These are phyloP conservation scores for Haplosporangium gracile DNA, from an alignment of 192 early-diverging fungal species.

Conservation along the genomic window DNA sequence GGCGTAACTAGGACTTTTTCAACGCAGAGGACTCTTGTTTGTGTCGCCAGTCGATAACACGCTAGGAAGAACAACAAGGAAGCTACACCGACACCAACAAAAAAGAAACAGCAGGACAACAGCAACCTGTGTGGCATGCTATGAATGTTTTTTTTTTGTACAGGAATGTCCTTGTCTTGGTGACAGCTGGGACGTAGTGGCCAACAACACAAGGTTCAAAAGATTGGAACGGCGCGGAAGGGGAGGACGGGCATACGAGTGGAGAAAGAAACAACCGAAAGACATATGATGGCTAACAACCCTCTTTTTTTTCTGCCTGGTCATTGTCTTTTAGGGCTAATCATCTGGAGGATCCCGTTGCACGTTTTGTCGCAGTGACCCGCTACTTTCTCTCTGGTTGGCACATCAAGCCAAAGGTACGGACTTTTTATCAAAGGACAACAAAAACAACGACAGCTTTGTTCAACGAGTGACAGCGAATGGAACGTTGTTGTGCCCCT, in stretches of 20 bases:
- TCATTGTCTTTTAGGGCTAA: slow-evolving; percentile 67
- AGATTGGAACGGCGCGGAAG: not conserved
- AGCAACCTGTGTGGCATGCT: not conserved
- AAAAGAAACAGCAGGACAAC: not conserved
- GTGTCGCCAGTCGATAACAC: not conserved
- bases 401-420: slow-evolving; percentile 93
- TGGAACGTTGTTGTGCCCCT: slow-evolving; percentile 5
- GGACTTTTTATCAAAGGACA: not conserved
- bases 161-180: not conserved
- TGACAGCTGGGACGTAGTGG: not conserved
- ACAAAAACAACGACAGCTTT: not conserved
- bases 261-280: not conserved
- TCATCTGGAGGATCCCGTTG: slow-evolving; percentile 75
- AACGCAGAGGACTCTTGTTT: not conserved
- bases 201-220: not conserved
- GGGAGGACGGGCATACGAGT: not conserved
- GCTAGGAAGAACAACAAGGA: not conserved
- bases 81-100: not conserved
- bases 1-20: not conserved
- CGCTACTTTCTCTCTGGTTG: slow-evolving; percentile 92
- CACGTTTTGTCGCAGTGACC: slow-evolving; percentile 86
- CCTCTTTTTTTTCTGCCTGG: not conserved
- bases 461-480: not conserved
- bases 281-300: not conserved
- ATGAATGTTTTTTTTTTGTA: not conserved